These are phyloP conservation scores for Yarrowia osloensis DNA, from an alignment of 805 yeast species.

Conservation along the genomic window DNA sequence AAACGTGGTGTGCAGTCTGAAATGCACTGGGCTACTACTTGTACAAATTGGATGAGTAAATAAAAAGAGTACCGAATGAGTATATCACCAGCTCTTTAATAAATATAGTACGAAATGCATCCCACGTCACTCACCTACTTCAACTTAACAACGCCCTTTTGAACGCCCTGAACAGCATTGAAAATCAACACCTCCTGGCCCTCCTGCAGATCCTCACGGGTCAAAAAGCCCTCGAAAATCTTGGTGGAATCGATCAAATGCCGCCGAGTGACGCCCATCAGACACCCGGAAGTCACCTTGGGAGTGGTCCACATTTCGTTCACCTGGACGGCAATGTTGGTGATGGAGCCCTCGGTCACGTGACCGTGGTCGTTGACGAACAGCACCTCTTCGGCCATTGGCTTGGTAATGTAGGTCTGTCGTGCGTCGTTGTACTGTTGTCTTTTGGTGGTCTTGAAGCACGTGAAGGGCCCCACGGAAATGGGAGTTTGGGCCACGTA, in stretches of 20 bases:
- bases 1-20: too few species aligned
- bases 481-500: neutral
- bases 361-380: slow-evolving; percentile 18
- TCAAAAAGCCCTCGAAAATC: slow-evolving; percentile 9
- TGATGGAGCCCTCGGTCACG: slow-evolving; percentile 23
- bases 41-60: too few species aligned
- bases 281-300: slow-evolving; percentile 15
- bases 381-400: slow-evolving; percentile 18
- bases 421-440: slow-evolving; percentile 19
- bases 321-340: slow-evolving; percentile 16
- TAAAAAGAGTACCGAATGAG: neutral
- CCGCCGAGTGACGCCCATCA: slow-evolving; percentile 24
- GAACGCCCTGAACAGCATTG: slow-evolving; percentile 24
- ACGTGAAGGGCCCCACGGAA: slow-evolving; percentile 11
- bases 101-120: too few species aligned
- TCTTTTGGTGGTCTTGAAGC: slow-evolving; percentile 22
- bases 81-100: too few species aligned
- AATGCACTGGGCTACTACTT: too few species aligned
- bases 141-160: neutral
- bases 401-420: neutral
- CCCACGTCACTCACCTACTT: neutral
- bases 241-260: slow-evolving; percentile 8
- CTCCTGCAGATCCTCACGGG: slow-evolving; percentile 8
- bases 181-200: slow-evolving; percentile 21
- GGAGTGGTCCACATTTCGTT: slow-evolving; percentile 29